These are phyloP conservation scores for Aspergillus versicolor DNA, from an alignment of 2,329 filamentous ascomycete genomes.

Conservation along the genomic window DNA sequence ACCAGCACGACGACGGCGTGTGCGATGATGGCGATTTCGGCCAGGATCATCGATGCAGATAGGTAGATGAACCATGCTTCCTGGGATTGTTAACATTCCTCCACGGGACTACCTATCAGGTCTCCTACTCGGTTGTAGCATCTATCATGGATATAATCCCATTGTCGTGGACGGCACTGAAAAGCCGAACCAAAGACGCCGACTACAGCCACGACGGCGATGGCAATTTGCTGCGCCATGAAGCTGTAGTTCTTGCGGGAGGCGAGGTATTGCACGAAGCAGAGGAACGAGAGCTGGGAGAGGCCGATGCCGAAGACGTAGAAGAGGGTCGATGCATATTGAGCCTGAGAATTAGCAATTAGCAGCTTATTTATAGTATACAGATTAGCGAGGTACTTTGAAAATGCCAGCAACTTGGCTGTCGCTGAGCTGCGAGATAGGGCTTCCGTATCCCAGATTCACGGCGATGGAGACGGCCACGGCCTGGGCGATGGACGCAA, in stretches of 20 bases:
- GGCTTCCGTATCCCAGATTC: too few relatives aligned
- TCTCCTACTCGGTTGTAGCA: not conserved
- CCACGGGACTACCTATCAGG: too few relatives aligned
- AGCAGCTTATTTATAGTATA: too few relatives aligned
- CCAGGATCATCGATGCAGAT: not conserved
- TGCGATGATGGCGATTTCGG: conserved; percentile 14
- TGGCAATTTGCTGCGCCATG: conserved; percentile 11
- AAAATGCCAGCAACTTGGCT: too few relatives aligned
- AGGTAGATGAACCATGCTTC: not conserved
- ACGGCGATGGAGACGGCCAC: too few relatives aligned
- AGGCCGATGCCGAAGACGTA: conserved; percentile 20
- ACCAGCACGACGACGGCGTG: conserved; percentile 22
- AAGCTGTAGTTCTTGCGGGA: conserved; percentile 20
- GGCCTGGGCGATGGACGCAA: too few relatives aligned
- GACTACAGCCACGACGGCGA: not conserved
- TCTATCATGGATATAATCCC: not conserved
- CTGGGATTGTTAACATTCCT: not conserved
- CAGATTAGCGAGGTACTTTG: too few relatives aligned
- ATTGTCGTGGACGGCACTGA: not conserved
- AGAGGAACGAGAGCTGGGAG: conserved; percentile 25
- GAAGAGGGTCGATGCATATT: too few relatives aligned
- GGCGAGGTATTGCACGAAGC: conserved; percentile 23
- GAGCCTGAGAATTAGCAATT: too few relatives aligned
- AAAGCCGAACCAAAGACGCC: too few relatives aligned
- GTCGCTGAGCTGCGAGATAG: too few relatives aligned